phyloP scores from a whole-genome alignment of 176 grass and related monocot genomes.

The Lolium perenne region DNA sequence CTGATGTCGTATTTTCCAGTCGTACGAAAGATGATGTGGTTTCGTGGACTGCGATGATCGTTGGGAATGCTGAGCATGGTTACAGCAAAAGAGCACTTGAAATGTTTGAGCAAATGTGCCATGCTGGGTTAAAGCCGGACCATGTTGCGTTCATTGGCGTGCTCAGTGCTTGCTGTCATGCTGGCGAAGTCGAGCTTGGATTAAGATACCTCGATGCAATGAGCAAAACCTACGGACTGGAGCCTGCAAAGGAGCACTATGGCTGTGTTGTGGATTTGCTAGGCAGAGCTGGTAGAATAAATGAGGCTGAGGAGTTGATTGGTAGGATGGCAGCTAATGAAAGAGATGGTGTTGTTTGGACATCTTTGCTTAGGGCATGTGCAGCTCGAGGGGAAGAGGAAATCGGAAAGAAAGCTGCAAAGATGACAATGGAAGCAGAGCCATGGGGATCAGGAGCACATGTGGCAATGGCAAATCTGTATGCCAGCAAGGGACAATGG shows the following conservation, averaged over 20 bases:
- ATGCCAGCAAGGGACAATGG: slow-evolving; percentile 66
- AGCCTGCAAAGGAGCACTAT: slow-evolving; percentile 71
- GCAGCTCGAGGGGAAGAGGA: slow-evolving; percentile 60
- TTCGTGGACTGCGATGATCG: slow-evolving; percentile 77
- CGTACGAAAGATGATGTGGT: slow-evolving; percentile 52
- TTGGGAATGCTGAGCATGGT: slow-evolving; percentile 57
- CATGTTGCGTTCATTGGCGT: slow-evolving; percentile 66
- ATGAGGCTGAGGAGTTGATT: slow-evolving; percentile 67
- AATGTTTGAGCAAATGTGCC: slow-evolving; percentile 63
- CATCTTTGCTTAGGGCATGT: slow-evolving; percentile 66
- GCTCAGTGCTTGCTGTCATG: slow-evolving; percentile 73
- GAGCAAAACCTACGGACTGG: slow-evolving; percentile 47
- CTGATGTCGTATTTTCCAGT: slow-evolving; percentile 36
- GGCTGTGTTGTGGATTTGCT: slow-evolving; percentile 77
- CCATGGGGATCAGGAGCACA: slow-evolving; percentile 60
- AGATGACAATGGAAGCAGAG: slow-evolving; percentile 55
- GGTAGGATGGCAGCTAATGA: slow-evolving; percentile 34
- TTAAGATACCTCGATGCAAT: slow-evolving; percentile 66
- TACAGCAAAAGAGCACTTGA: slow-evolving; percentile 50
- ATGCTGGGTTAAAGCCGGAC: slow-evolving; percentile 53
- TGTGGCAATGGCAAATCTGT: slow-evolving; percentile 71
- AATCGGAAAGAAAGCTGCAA: slow-evolving; percentile 50
- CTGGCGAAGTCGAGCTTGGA: slow-evolving; percentile 58
- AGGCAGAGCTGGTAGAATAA: slow-evolving; percentile 58
- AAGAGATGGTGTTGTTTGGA: slow-evolving; percentile 71